Evolutionary conservation across 176 grass and related monocot genomes (phyloP).

Genomic region (Carex cristatella): DNA sequence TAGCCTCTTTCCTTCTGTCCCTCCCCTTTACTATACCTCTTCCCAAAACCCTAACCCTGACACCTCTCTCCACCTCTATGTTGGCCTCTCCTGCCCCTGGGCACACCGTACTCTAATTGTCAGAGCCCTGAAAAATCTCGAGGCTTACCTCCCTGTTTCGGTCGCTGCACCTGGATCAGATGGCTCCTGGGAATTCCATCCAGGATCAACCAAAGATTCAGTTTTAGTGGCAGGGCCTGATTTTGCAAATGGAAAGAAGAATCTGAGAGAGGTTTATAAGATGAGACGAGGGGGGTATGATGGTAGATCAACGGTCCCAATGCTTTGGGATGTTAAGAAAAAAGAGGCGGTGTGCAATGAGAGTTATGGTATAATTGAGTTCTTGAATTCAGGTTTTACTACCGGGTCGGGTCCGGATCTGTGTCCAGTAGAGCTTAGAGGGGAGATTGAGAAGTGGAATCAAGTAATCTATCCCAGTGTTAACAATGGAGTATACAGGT

Average conservation of each 20-base stretch:
- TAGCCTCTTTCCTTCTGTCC: constrained; percentile 49
- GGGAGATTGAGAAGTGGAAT: constrained; percentile 89
- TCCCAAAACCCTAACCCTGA: constrained; percentile 12
- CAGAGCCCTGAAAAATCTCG: constrained; percentile 52
- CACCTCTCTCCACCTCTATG: constrained; percentile 69
- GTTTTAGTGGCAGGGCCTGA: constrained; percentile 37
- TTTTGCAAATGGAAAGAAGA: constrained; percentile 46
- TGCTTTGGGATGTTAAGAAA: constrained; percentile 77
- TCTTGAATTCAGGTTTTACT: constrained; percentile 42
- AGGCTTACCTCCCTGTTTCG: constrained; percentile 43
- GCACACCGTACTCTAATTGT: constrained; percentile 72
- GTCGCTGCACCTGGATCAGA: constrained; percentile 52
- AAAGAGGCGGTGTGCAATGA: constrained; percentile 91
- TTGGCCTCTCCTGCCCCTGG: constrained; percentile 80
- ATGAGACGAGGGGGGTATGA: constrained; percentile 55
- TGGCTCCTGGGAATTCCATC: constrained; percentile 66
- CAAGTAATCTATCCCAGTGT: constrained; percentile 63
- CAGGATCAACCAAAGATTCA: neutral
- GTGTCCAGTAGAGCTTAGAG: constrained; percentile 49
- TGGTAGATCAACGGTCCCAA: constrained; percentile 68
- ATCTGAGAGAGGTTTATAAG: constrained; percentile 82
- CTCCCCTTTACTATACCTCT: constrained; percentile 11
- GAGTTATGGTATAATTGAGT: constrained; percentile 85
- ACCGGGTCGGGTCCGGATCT: constrained; percentile 29
- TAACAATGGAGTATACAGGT: constrained; percentile 91